Conservation (phyloP, 345 rosid species). For the Acer campestre region DNA sequence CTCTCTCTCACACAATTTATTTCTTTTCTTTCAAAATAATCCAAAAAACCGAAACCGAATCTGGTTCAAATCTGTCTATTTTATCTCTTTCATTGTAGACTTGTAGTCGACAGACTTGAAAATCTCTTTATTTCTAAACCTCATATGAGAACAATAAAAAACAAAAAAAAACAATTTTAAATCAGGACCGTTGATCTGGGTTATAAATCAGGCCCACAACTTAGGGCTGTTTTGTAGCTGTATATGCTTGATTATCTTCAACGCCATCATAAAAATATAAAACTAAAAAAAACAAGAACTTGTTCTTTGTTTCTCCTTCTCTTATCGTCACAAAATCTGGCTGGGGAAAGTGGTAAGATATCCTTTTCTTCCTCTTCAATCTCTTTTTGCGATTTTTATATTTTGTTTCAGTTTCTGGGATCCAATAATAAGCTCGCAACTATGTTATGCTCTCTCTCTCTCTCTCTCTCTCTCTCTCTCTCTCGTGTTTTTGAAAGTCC, state of each 20-base stretch:
- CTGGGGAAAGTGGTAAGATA: constrained; percentile 17
- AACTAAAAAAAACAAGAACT: background rate
- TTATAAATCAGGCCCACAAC: constrained; percentile 6
- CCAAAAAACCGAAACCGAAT: too few species aligned
- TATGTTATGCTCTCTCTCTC: too few species aligned
- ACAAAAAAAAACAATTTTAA: background rate
- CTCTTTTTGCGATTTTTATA: background rate
- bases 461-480: too few species aligned
- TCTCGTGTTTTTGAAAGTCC: background rate
- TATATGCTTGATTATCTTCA: background rate
- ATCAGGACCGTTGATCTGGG: constrained; percentile 11
- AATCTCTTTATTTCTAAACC: too few species aligned
- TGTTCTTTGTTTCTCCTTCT: background rate
- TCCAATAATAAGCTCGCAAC: too few species aligned
- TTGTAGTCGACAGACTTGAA: too few species aligned
- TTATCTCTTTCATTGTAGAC: too few species aligned
- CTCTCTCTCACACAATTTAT: too few species aligned
- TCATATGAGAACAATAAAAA: too few species aligned
- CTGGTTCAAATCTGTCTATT: too few species aligned
- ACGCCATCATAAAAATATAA: background rate
- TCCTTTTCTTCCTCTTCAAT: background rate
- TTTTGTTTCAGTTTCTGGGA: background rate
- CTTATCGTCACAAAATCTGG: constrained; percentile 24
- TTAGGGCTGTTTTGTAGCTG: constrained; percentile 1
- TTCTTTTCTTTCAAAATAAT: too few species aligned